Evolutionary conservation across 2,329 filamentous ascomycete genomes (phyloP).

Genomic region (Colletotrichum eremochloae): DNA sequence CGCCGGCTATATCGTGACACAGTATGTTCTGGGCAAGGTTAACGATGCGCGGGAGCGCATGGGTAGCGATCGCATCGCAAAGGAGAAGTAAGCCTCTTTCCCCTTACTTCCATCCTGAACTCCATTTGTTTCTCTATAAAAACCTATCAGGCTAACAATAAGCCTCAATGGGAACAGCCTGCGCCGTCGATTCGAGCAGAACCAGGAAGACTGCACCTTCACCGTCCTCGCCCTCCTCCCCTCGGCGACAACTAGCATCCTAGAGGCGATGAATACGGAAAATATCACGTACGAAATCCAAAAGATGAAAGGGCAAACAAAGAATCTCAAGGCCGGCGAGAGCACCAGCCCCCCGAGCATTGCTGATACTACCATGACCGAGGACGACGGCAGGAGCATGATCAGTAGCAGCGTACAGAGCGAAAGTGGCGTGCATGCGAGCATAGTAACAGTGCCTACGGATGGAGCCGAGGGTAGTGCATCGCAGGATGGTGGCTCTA

Average conservation of each 20-base stretch:
- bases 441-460: constrained; percentile 72
- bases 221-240: constrained; percentile 96
- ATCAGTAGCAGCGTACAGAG: constrained; percentile 75
- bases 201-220: constrained; percentile 98
- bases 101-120: too few relatives aligned
- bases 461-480: constrained; percentile 43
- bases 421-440: constrained; percentile 86
- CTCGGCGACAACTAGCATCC: constrained; percentile 89
- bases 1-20: constrained; percentile 89
- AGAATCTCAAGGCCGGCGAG: constrained; percentile 63
- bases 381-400: constrained; percentile 86
- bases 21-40: constrained; percentile 93
- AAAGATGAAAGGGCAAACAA: constrained; percentile 78
- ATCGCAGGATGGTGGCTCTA: constrained; percentile 42
- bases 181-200: constrained; percentile 96
- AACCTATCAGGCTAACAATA: constrained; percentile 10
- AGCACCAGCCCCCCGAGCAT: constrained; percentile 69
- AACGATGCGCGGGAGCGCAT: constrained; percentile 95
- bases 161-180: constrained; percentile 69
- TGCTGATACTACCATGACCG: constrained; percentile 79
- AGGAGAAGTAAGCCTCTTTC: constrained; percentile 85
- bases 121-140: neutral
- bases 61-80: constrained; percentile 94
- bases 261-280: constrained; percentile 90
- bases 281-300: constrained; percentile 94